Base-by-base conservation (phyloP, 805 yeast genomes). In the Yarrowia sp. region DNA sequence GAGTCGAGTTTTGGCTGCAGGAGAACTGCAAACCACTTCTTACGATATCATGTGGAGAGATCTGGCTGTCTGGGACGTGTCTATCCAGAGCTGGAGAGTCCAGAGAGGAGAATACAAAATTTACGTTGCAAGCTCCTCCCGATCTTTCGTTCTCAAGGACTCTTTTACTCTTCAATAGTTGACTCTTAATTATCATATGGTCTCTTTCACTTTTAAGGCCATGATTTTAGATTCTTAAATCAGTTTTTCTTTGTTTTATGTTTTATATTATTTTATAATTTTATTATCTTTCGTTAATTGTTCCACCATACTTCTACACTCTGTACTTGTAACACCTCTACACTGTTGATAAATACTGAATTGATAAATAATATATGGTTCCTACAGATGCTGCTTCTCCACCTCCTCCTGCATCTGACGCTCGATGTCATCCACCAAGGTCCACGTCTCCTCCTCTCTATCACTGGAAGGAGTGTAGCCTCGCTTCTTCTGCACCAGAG, bases 71-170 rank as follows among this genome's bases (percentile, higher is more conserved):
- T 85, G 87, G 87, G 87, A 84, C 69, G 76, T 82, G 0, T 77
- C 70, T 17, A 77, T 80, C 17, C 85, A 83, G 70, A 82, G 83
- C 67, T 85, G 89, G 88, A 74, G 82, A 28, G 80, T 84, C 44
- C 83, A 80, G 68, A 80, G 82, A 9, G 89, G 88, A 1, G 76
- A 79, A 3, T 85, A 83, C 73, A 79, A 78, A 66, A 73, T 85
- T 9, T 83, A 78, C 66, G 77, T 84, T 33, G 82, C 86, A 0
- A 76, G 82, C 3, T 61, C 67, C 46, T 65, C 68, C 30, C 30
- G 71, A 44, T 63, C 62, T 40, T 43, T 66, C 17, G 66, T 64
- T 9, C 32, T 51, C 11, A 14, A 4, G 2, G 30, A 49, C 2
- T 14, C 48, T 58, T 67, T 16, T 16, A 17, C 16, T 8, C 52